These are phyloP conservation scores for Arthrobotrys conoides DNA, from an alignment of 2,329 filamentous ascomycete genomes.

Conservation along the genomic window DNA sequence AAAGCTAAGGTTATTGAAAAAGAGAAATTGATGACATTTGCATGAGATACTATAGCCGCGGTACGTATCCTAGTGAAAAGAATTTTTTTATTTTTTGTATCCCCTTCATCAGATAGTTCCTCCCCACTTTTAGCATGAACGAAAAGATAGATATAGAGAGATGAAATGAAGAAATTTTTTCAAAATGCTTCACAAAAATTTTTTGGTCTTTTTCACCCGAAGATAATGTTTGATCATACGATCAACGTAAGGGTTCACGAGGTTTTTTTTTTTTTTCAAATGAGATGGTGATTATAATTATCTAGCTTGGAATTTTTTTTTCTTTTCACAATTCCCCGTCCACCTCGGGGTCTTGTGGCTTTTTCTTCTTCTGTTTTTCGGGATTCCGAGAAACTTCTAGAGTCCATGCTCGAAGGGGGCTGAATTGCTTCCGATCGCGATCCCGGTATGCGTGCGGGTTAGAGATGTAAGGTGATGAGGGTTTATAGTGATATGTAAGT, in stretches of 20 bases:
- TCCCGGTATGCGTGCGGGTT: constrained; percentile 18
- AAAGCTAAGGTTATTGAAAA: no score
- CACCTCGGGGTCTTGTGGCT: background rate
- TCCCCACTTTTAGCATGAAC: no score
- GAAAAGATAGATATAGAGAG: background rate
- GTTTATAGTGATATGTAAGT: background rate
- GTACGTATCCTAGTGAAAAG: no score
- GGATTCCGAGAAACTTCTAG: constrained; percentile 2
- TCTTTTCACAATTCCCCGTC: background rate
- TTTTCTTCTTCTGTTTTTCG: no score
- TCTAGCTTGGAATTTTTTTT: constrained; percentile 7
- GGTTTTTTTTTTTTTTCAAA: no score
- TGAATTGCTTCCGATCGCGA: constrained; percentile 13
- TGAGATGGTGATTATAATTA: constrained; percentile 6
- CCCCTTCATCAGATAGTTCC: no score
- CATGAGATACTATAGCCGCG: no score
- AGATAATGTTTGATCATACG: constrained; percentile 9
- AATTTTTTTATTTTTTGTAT: no score
- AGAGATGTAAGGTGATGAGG: background rate
- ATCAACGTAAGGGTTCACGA: constrained; percentile 22
- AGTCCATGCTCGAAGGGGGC: background rate
- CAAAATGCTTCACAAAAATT: no score
- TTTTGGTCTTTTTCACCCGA: no score
- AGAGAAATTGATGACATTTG: no score
- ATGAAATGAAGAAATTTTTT: background rate